These are phyloP conservation scores for Phytophthora citrophthora DNA, from an alignment of 352 stramenopile species.

Conservation along the genomic window DNA sequence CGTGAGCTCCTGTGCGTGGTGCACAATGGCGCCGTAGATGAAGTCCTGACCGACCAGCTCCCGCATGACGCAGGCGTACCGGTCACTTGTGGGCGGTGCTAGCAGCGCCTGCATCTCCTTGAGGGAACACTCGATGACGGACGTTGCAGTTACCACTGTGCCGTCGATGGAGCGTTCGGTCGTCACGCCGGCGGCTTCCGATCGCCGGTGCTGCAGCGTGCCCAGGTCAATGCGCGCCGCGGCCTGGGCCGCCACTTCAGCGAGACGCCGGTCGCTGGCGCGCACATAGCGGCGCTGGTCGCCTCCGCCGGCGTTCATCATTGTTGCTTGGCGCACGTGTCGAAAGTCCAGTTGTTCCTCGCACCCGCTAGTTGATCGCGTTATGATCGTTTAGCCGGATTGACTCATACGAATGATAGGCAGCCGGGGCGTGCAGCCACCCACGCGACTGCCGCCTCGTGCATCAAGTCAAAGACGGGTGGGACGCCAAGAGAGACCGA, in stretches of 20 bases:
- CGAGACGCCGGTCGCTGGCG: constrained; percentile 46
- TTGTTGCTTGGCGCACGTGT: constrained; percentile 6
- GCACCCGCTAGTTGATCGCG: constrained; percentile 1
- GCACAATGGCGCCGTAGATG: constrained; percentile 57
- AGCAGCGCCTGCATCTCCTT: constrained; percentile 48
- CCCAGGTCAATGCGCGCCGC: constrained; percentile 38
- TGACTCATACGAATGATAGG: constrained; percentile 16
- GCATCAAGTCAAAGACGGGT: constrained; percentile 1
- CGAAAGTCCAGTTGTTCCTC: constrained; percentile 15
- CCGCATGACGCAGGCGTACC: constrained; percentile 48
- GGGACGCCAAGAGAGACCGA: constrained; percentile 28
- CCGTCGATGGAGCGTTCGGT: constrained; percentile 31
- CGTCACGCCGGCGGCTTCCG: constrained; percentile 30
- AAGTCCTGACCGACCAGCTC: constrained; percentile 52
- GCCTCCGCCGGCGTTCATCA: constrained; percentile 14
- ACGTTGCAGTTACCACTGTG: constrained; percentile 38
- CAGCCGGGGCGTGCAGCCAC: constrained; percentile 9
- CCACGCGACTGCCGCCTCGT: background rate
- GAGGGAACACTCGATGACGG: constrained; percentile 45
- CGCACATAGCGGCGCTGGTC: constrained; percentile 50
- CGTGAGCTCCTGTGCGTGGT: constrained; percentile 33
- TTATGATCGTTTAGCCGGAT: constrained; percentile 18
- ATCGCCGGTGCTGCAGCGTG: constrained; percentile 20
- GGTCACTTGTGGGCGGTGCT: constrained; percentile 35
- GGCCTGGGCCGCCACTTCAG: constrained; percentile 40